Base-by-base conservation (phyloP, 1,284 basidiomycete genomes). In the Baeospora myosura region DNA sequence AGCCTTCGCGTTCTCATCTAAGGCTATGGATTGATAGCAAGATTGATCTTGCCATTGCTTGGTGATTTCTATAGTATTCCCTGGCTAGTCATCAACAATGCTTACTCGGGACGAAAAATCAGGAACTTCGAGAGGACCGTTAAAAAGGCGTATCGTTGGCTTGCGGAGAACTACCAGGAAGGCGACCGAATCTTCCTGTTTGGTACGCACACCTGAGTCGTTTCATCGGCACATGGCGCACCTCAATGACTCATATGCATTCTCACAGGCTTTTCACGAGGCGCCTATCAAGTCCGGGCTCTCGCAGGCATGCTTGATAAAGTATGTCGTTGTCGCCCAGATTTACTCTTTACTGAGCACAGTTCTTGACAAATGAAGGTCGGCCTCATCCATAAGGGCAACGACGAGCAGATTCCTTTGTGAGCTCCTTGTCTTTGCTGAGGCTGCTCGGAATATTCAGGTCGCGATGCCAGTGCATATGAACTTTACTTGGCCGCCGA, bases 101-200 rank as follows among this genome's bases (percentile, higher is more conserved):
- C 7, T 33, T 2, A 7, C 17, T 5, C 14, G 4, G 5, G 4
- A 3, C n/a, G 5, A 23, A 10, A 18, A 11, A 46, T 1, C 21
- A 63, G 62, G 54, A 51, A 58, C 33, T 56, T 60, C 38, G 49
- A 62, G 49, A 49, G 51, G 30, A 61, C 60, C 26, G 46, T 65
- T 14, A 22, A 53, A 3, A 50, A 51, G 23, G 68, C 61, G 0
- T 71, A 71, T 49, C 53, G 56, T 2, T 71, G 68, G 69, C 43
- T 71, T 5, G 56, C 65, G 2, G 55, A 59, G 17, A 52, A 45
- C 14, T 70, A 70, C 45, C 32, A 49, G 17, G 47, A 51, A n/a
- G 64, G 65, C 1, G 69, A 70, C 43, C 49, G 49, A 10, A 70
- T 72, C 29, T 70, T 57, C 42, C 49, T 70, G 1, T 69, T 72